phyloP scores from a whole-genome alignment of 2,329 filamentous ascomycete species.

The Aschersonia sp. region DNA sequence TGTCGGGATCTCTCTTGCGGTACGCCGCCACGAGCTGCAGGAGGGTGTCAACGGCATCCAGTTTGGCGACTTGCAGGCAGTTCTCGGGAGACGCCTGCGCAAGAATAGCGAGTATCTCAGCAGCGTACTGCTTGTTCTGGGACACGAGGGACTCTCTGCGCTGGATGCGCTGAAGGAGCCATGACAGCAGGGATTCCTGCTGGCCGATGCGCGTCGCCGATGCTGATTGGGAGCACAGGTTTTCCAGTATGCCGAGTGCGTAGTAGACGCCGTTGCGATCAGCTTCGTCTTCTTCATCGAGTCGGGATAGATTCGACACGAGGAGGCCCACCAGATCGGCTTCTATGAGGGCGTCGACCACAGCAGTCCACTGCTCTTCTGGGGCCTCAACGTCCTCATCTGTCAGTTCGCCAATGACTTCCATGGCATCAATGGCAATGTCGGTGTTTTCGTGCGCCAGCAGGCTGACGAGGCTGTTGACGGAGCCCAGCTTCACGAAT shows the following conservation, averaged over 20 bases:
- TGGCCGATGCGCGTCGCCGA: constrained; percentile 59
- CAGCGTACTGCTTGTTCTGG: constrained; percentile 92
- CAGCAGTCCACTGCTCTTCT: constrained; percentile 62
- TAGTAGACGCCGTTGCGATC: constrained; percentile 83
- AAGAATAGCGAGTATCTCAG: constrained; percentile 81
- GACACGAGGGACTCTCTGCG: constrained; percentile 51
- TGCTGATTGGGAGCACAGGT: constrained; percentile 56
- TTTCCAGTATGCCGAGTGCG: constrained; percentile 70
- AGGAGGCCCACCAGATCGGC: constrained; percentile 62
- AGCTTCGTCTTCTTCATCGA: constrained; percentile 57
- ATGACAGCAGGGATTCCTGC: constrained; percentile 54
- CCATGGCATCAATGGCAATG: constrained; percentile 80
- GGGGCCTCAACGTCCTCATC: constrained; percentile 82
- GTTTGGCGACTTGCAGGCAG: constrained; percentile 42
- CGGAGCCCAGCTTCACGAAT: constrained; percentile 61
- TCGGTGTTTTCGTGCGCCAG: constrained; percentile 94
- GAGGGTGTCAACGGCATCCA: constrained; percentile 63
- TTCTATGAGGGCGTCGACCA: constrained; percentile 54
- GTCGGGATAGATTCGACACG: constrained; percentile 60
- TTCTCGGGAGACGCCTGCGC: constrained; percentile 61
- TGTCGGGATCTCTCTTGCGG: constrained; percentile 70
- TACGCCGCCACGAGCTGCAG: constrained; percentile 77
- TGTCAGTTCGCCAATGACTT: constrained; percentile 80
- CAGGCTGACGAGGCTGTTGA: constrained; percentile 60
- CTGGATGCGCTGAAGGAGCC: constrained; percentile 64